phyloP scores from a whole-genome alignment of 371 early-diverging fungal species.

The Neoconidiobolus thromboides region DNA sequence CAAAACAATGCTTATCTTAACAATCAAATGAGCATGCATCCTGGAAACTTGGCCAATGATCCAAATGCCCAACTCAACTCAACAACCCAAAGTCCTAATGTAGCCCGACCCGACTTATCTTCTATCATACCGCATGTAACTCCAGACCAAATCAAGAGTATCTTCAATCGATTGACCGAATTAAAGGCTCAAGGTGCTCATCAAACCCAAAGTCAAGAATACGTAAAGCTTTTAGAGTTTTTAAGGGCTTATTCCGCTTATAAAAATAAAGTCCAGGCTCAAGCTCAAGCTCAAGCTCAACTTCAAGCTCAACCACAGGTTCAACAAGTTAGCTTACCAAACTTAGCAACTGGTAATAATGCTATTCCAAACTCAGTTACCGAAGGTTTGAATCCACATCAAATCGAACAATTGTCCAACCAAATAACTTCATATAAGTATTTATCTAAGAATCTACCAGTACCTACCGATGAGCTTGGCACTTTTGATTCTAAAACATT shows the following conservation, averaged over 20 bases:
- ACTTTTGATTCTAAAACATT: background rate
- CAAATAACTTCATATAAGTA: slow-evolving; percentile 1
- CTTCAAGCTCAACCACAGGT: background rate
- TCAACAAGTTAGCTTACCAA: background rate
- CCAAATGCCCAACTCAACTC: too few relatives aligned
- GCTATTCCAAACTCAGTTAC: background rate
- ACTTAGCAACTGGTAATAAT: background rate
- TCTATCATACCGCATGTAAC: too few relatives aligned
- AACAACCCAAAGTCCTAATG: too few relatives aligned
- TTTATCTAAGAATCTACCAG: slow-evolving; percentile 1
- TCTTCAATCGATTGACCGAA: background rate
- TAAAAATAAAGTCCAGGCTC: background rate
- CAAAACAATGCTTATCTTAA: too few relatives aligned
- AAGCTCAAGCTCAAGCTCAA: background rate
- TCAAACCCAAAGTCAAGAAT: background rate
- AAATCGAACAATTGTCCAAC: background rate
- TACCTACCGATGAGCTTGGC: background rate
- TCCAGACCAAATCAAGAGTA: too few relatives aligned
- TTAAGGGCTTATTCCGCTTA: background rate
- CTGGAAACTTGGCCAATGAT: too few relatives aligned
- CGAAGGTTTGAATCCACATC: background rate
- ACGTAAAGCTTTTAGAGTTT: background rate
- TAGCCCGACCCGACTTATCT: too few relatives aligned
- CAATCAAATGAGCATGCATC: too few relatives aligned
- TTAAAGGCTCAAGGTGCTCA: background rate